These are phyloP conservation scores for Colletotrichum tamarilloi DNA, from an alignment of 2,329 filamentous ascomycete genomes.

Conservation along the genomic window DNA sequence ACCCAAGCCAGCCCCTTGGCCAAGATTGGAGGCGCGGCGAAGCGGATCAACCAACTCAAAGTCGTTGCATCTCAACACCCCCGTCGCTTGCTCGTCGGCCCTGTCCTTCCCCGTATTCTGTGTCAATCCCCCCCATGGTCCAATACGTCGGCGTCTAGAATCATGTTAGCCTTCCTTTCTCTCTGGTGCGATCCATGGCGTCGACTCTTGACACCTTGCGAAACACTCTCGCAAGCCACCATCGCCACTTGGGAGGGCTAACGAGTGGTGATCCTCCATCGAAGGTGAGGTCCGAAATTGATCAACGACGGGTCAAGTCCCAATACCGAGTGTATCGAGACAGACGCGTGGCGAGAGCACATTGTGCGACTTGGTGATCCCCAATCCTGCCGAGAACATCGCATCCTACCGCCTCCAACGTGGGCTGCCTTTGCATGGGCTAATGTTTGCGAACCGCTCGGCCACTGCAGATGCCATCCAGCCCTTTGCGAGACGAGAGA, in stretches of 20 bases:
- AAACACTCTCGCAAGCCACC: slow-evolving; percentile 20
- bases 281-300: not conserved
- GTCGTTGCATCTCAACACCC: not conserved
- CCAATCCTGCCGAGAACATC: not conserved
- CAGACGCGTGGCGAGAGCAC: not conserved
- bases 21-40: not conserved
- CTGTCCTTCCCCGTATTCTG: slow-evolving; percentile 6
- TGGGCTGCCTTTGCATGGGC: not conserved
- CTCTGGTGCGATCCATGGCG: slow-evolving; percentile 6
- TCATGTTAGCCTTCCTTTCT: slow-evolving; percentile 1
- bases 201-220: slow-evolving; percentile 7
- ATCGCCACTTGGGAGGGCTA: slow-evolving; percentile 13
- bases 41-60: not conserved
- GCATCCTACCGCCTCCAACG: not conserved
- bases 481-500: not conserved
- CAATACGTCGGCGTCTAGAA: slow-evolving; percentile 21
- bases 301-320: not conserved
- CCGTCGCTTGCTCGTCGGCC: slow-evolving; percentile 8
- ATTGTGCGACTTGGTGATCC: not conserved
- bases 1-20: not conserved
- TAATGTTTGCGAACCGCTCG: slow-evolving; percentile 10
- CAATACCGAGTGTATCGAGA: not conserved
- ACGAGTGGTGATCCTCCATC: not conserved
- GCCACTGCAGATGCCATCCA: slow-evolving; percentile 27
- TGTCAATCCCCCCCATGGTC: slow-evolving; percentile 23